Evolutionary conservation across 2,329 filamentous ascomycete genomes (phyloP).

Genomic region (Leptoxyphium fumago): DNA sequence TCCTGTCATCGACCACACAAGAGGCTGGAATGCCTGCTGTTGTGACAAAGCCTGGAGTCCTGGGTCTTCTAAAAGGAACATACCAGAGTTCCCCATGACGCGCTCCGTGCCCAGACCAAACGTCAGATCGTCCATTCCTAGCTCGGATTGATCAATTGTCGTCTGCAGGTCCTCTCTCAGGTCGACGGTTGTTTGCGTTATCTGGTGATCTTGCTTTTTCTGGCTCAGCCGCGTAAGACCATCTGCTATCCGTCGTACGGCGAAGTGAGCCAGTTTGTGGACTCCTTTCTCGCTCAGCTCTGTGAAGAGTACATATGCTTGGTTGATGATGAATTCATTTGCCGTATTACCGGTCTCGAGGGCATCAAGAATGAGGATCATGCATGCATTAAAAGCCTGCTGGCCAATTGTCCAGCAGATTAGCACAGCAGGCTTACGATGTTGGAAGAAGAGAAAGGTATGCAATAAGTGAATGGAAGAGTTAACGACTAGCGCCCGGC

Average conservation of each 20-base stretch:
- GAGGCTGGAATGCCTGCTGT: slow-evolving; percentile 12
- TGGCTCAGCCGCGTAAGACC: slow-evolving; percentile 15
- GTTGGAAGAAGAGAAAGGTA: slow-evolving; percentile 33
- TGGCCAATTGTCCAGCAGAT: slow-evolving; percentile 36
- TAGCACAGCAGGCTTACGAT: slow-evolving; percentile 27
- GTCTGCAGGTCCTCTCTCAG: slow-evolving; percentile 4
- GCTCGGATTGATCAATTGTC: slow-evolving; percentile 4
- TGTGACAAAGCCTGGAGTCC: slow-evolving; percentile 23
- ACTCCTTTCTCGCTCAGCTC: slow-evolving; percentile 28
- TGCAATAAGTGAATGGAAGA: slow-evolving; percentile 28
- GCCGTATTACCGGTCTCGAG: slow-evolving; percentile 26
- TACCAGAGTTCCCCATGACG: slow-evolving; percentile 33
- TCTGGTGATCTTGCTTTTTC: slow-evolving; percentile 5
- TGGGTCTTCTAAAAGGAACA: slow-evolving; percentile 33
- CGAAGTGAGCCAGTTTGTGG: slow-evolving; percentile 31
- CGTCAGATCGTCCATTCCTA: slow-evolving; percentile 7
- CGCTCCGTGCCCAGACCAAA: slow-evolving; percentile 19
- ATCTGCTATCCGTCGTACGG: slow-evolving; percentile 25
- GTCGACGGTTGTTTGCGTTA: neutral
- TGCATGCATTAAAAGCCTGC: slow-evolving; percentile 36
- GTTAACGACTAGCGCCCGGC: slow-evolving; percentile 26
- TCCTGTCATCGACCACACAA: slow-evolving; percentile 16
- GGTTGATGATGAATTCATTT: slow-evolving; percentile 25
- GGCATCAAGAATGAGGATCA: slow-evolving; percentile 34
- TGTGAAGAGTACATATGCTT: slow-evolving; percentile 27